Base-by-base conservation (phyloP, 352 stramenopile genomes). In the Phytophthora sojae region DNA sequence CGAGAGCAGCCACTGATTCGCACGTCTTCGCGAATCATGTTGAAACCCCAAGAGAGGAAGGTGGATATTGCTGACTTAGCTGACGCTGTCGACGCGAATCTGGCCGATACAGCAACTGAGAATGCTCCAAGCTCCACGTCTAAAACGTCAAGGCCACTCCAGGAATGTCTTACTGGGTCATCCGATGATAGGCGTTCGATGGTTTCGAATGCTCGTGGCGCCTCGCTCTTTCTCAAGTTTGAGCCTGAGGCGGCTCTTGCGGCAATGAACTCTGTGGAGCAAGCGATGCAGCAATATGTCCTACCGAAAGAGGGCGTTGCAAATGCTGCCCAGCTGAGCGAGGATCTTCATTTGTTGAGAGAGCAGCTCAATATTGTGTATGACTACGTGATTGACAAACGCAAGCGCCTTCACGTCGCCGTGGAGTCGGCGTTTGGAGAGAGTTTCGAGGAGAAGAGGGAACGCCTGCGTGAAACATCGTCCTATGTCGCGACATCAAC, bases 351-450 rank as follows among this genome's bases (percentile, higher is more conserved):
- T 6, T 64, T 88, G 6, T 55, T 96, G 26, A 89, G 84, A 67
- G 83, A 94, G 47, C 86, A 94, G 54, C 51, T 96, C 17, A 86
- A 82, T 45, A 77, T 89, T 32, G 76, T 94, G 23, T 82, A 82
- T 53, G 84, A 93, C 23, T 93, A 90, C 61, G 79, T 93, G 5
- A 69, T 77, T 7, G 83, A 90, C 29, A 91, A 86, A 50, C 85
- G 76, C 29, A 86, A 83, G 53, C 79, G 86, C 42, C 81, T 84
- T n/a, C 81, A 90, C 11, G 81, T 80, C 56, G 86, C 87, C 0
- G 84, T 92, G 19, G 85, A 94, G 59, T 93, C 83, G 6, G 85
- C 87, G 4, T 96, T 96, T 75, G 88, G 88, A 50, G 88, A 96
- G 67, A 94, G 83, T 60, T 94, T 94, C 67, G 85, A 96, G 67